Percentiles rank a stretch among this genome's conserved stretches.
Evolutionary conservation across 257 asterid genomes (phyloP).

Genomic region (Nicotiana sylvestris): DNA sequence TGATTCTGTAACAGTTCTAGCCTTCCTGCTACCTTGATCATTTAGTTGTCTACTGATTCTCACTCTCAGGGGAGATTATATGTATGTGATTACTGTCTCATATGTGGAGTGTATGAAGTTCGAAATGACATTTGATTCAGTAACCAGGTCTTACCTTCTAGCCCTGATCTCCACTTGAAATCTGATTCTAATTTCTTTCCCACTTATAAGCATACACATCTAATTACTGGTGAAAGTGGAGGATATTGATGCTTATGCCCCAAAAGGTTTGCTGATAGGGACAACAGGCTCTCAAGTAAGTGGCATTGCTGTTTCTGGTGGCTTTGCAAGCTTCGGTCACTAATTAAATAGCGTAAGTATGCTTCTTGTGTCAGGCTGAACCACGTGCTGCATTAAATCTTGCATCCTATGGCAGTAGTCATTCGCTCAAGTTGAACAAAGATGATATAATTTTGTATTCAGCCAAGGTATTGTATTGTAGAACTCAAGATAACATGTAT

Average conservation of each 20-base stretch:
- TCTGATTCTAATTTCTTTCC: neutral
- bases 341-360: conserved; percentile 17
- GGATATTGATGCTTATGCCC: conserved; percentile 94
- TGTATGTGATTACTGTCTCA: neutral
- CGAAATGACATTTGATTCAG: neutral
- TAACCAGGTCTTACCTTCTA: neutral
- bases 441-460: conserved; percentile 90
- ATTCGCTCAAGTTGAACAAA: conserved; percentile 80
- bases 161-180: neutral
- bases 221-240: conserved; percentile 73
- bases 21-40: neutral
- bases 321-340: conserved; percentile 9
- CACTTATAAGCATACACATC: neutral
- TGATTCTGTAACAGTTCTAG: no score
- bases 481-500: neutral
- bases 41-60: neutral
- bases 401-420: conserved; percentile 94
- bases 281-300: conserved; percentile 99
- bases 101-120: neutral
- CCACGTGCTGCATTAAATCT: conserved; percentile 99
- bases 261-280: conserved; percentile 91
- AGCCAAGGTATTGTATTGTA: conserved; percentile 67
- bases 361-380: conserved; percentile 72
- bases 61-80: neutral
- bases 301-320: conserved; percentile 4